Percentiles rank a stretch among this genome's conserved stretches.
These are phyloP conservation scores for Imleria badia DNA, from an alignment of 768 basidiomycete species.

Conservation along the genomic window DNA sequence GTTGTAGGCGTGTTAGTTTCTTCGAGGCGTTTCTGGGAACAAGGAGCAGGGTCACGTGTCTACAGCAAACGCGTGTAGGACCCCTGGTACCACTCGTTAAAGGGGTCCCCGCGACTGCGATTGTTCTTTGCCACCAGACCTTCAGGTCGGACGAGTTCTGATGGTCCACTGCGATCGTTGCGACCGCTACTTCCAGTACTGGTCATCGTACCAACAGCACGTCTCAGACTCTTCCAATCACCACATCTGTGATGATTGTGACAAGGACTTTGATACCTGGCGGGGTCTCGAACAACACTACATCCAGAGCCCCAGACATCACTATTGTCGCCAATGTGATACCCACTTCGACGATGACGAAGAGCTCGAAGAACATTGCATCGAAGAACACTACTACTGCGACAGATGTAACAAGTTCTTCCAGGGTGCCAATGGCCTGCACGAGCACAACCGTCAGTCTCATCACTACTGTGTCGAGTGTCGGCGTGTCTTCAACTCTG, in stretches of 20 bases:
- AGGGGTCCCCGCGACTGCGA: too few relatives aligned
- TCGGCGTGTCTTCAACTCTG: constrained; percentile 40
- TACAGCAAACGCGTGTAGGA: constrained; percentile 28
- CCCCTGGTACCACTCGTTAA: constrained; percentile 16
- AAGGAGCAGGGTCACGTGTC: constrained; percentile 25
- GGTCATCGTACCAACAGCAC: constrained; percentile 37
- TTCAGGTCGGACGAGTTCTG: neutral
- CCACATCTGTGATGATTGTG: constrained; percentile 46
- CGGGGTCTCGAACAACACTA: constrained; percentile 49
- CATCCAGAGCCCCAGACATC: constrained; percentile 46
- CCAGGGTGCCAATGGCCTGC: constrained; percentile 36
- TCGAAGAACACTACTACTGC: constrained; percentile 44
- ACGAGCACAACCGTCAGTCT: constrained; percentile 48
- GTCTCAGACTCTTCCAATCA: constrained; percentile 38
- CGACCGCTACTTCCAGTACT: constrained; percentile 34
- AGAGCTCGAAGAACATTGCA: constrained; percentile 43
- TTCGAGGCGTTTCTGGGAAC: neutral
- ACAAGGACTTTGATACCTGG: constrained; percentile 43
- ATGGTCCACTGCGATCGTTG: constrained; percentile 43
- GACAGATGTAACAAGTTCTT: constrained; percentile 42
- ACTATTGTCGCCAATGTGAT: constrained; percentile 54
- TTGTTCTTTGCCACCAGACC: neutral
- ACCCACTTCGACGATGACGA: constrained; percentile 37
- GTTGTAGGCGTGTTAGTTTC: neutral
- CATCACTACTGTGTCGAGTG: constrained; percentile 47